Percentiles rank a stretch among this genome's conserved stretches.
phyloP scores from a whole-genome alignment of 306 rosid species.

The Quillaja saponaria region DNA sequence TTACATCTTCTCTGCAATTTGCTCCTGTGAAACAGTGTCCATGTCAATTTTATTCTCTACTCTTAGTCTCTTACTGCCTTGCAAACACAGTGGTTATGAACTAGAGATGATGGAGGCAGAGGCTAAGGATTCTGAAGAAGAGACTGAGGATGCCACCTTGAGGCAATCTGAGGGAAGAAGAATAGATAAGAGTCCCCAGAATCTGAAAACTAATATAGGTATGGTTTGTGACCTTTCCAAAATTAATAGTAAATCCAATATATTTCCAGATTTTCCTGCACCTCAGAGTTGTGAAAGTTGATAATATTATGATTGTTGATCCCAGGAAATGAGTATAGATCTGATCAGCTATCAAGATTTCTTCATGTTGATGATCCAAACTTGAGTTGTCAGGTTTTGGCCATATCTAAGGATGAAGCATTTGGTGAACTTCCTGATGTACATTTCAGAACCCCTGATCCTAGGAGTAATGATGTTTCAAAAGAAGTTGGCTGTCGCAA shows the following conservation, averaged over 20 bases:
- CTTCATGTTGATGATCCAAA: constrained; percentile 27
- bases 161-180: constrained; percentile 43
- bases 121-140: constrained; percentile 97
- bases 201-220: constrained; percentile 37
- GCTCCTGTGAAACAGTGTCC: constrained; percentile 14
- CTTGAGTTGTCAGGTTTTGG: constrained; percentile 13
- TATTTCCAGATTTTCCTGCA: constrained; percentile 35
- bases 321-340: constrained; percentile 26
- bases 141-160: constrained; percentile 46
- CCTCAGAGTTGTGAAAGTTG: constrained; percentile 32
- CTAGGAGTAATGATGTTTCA: constrained; percentile 27
- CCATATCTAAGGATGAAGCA: constrained; percentile 22
- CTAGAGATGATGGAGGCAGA: constrained; percentile 67
- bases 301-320: constrained; percentile 4
- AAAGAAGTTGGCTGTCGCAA: constrained; percentile 32
- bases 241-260: constrained; percentile 31
- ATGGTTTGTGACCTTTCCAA: constrained; percentile 31
- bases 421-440: constrained; percentile 29
- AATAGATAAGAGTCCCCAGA: constrained; percentile 43
- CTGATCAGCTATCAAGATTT: constrained; percentile 28
- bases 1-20: constrained; percentile 15
- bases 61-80: constrained; percentile 31
- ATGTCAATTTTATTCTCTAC: no score
- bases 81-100: constrained; percentile 80
- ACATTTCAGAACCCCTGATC: constrained; percentile 29